These are phyloP conservation scores for Acer saccharum DNA, from an alignment of 345 rosid species.

Conservation along the genomic window DNA sequence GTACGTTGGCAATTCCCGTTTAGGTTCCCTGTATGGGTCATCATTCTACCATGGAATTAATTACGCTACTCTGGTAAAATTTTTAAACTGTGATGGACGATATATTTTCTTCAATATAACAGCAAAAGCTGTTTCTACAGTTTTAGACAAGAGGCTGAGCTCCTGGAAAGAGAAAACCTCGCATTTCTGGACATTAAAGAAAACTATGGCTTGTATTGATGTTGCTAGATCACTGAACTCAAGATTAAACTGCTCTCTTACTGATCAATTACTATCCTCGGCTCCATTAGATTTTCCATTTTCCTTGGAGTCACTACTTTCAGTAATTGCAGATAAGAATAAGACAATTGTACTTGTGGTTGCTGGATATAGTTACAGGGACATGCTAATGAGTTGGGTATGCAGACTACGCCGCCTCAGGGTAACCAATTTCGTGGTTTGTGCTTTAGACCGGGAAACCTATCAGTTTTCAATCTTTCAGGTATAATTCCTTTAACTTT, in stretches of 20 bases:
- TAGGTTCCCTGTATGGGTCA: slow-evolving; percentile 67
- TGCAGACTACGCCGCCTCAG: slow-evolving; percentile 75
- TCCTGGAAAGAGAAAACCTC: slow-evolving; percentile 36
- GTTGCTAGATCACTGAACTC: slow-evolving; percentile 32
- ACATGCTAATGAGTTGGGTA: slow-evolving; percentile 96
- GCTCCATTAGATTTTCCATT: slow-evolving; percentile 46
- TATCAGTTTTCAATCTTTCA: slow-evolving; percentile 71
- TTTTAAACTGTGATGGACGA: slow-evolving; percentile 54
- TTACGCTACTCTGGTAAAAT: slow-evolving; percentile 47
- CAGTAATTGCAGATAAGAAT: slow-evolving; percentile 61
- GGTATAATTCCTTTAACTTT: slow-evolving; percentile 37
- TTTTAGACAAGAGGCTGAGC: slow-evolving; percentile 23
- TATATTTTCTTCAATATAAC: slow-evolving; percentile 42
- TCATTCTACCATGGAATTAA: slow-evolving; percentile 46
- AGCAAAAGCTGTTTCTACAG: slow-evolving; percentile 28
- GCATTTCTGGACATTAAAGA: slow-evolving; percentile 41
- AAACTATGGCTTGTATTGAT: slow-evolving; percentile 47
- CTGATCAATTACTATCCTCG: slow-evolving; percentile 34
- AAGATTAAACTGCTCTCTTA: slow-evolving; percentile 33
- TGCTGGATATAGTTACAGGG: slow-evolving; percentile 92
- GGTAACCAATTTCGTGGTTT: slow-evolving; percentile 74
- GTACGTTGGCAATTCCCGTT: slow-evolving; percentile 63
- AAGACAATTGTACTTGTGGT: slow-evolving; percentile 73
- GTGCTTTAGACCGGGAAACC: slow-evolving; percentile 87
- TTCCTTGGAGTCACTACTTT: slow-evolving; percentile 72